Base-by-base conservation (phyloP, 1,284 basidiomycete genomes). In the Mycosarcoma maydis region DNA sequence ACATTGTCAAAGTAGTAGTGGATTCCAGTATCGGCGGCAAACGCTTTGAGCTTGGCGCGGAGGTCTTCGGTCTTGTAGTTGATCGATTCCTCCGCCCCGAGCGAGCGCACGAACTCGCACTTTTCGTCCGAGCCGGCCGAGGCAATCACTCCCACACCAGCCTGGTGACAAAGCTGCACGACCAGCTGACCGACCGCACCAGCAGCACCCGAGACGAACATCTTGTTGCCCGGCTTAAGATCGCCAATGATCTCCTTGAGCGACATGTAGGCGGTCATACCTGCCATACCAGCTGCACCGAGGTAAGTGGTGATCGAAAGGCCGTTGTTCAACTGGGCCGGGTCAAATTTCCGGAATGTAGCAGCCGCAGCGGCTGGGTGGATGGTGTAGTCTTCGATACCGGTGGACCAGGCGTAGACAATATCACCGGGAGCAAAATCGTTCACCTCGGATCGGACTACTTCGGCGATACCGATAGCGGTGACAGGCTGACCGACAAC, bases 31-130 rank as follows among this genome's bases (percentile, higher is more conserved):
- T 66, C 61, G 34, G n/a, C 71, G 11, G 56, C 70, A 24, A 75
- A 75, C 8, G 53, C 22, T 14, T 65, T 57, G 46, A 73, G 67
- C 30, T 71, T 66, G 30, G 46, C 49, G 8, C 87, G 87, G 6
- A 86, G 85, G 40, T 83, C 82, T 14, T 81, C 81, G 1, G 84
- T 86, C 83, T 95, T 96, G 85, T 97, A 96, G 82, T 96, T 91
- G 78, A 96, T 84, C 0, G 89, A 90, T 44, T 86, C 87, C 72
- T 94, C 91, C 38, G 91, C 89, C n/a, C 92, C 92, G 22, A 95
- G 83, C 50, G 92, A 90, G 80, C 88, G 86, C 20, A 96, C 87
- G 87, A 91, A 92, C 5, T 85, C 83, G 80, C 90, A 92, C 82
- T 97, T 97, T 19, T 91, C 90, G 9, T 85, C 79, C 0, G 88